Conservation (phyloP, 768 basidiomycete species). For the Hemileccinum impolitum region DNA sequence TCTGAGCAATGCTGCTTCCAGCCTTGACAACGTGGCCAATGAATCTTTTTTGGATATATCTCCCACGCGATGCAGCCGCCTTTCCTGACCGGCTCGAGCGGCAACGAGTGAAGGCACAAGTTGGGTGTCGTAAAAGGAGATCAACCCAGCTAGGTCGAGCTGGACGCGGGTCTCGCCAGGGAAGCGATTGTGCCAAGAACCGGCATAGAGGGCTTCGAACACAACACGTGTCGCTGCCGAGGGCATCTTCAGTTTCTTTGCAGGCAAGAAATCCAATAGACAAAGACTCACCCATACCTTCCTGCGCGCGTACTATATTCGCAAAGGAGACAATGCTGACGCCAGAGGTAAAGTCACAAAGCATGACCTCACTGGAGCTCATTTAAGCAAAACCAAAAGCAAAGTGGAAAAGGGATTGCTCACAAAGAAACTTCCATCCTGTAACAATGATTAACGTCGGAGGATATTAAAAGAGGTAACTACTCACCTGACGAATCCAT, state of each 20-base stretch:
- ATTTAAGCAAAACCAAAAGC: constrained; percentile 3
- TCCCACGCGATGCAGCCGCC: background rate
- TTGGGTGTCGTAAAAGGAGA: background rate
- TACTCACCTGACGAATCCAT: constrained; percentile 41
- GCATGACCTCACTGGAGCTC: no score
- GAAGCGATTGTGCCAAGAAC: constrained; percentile 18
- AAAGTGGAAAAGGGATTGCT: background rate
- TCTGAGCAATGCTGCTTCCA: constrained; percentile 1
- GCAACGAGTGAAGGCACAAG: background rate
- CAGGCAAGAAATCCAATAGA: background rate
- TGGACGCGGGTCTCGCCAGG: constrained; percentile 19
- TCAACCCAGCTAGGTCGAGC: constrained; percentile 5
- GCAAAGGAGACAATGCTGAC: constrained; percentile 16
- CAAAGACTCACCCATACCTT: background rate
- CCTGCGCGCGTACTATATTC: constrained; percentile 2
- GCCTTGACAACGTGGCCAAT: background rate
- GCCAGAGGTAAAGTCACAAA: no score
- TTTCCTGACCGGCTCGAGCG: background rate
- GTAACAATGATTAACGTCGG: background rate
- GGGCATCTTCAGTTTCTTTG: background rate
- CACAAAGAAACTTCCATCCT: constrained; percentile 28
- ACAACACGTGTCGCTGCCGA: background rate
- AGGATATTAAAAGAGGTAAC: background rate
- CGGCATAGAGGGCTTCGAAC: constrained; percentile 3
- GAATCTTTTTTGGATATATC: background rate